Evolutionary conservation across 1,139 yeast species (phyloP).

Genomic region (Candida buenavistaensis): DNA sequence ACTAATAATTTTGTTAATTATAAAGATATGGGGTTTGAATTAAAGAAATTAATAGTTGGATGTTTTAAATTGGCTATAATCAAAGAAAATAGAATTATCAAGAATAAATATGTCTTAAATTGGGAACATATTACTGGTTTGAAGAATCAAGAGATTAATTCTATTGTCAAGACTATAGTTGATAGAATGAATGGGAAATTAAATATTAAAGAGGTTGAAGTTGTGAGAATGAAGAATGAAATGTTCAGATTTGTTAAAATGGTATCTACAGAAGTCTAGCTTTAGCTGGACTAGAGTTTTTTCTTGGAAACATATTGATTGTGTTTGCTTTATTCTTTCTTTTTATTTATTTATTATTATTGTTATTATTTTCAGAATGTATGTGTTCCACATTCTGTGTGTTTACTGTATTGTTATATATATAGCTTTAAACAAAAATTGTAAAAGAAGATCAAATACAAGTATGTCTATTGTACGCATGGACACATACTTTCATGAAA

Average conservation of each 20-base stretch:
- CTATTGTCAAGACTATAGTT: constrained; percentile 38
- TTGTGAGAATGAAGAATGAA: constrained; percentile 40
- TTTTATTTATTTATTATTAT: neutral
- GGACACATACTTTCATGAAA: no score
- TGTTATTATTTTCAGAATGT: no score
- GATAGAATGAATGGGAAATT: constrained; percentile 47
- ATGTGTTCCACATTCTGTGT: no score
- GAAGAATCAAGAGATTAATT: constrained; percentile 36
- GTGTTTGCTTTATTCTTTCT: constrained; percentile 1
- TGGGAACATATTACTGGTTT: constrained; percentile 44
- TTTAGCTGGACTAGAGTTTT: no score
- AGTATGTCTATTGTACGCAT: no score
- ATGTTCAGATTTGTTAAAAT: constrained; percentile 45
- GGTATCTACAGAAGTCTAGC: constrained; percentile 35
- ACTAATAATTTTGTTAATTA: constrained; percentile 46
- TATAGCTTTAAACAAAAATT: no score
- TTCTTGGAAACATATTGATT: constrained; percentile 5
- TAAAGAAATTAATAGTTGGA: constrained; percentile 45
- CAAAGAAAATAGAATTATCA: constrained; percentile 24
- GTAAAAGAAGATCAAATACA: no score
- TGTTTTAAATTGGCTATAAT: constrained; percentile 44
- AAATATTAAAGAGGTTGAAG: constrained; percentile 38
- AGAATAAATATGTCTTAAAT: constrained; percentile 17
- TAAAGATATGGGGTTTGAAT: constrained; percentile 47
- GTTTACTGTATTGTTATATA: no score